Conservation (phyloP, 2,329 filamentous ascomycete species). For the Aspergillus chevalieri region DNA sequence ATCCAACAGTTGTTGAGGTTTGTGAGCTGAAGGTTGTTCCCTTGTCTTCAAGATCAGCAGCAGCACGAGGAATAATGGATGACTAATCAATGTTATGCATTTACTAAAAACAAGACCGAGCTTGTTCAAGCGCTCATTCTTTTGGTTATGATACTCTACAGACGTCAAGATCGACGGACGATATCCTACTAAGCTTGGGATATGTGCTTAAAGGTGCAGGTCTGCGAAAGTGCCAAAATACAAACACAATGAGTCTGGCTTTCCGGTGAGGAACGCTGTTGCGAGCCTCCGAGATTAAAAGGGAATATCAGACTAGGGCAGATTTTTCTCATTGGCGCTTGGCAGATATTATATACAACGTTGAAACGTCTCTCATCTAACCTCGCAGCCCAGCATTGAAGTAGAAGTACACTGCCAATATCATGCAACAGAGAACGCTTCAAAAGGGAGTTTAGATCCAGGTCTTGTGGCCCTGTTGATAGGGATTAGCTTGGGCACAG, state of each 20-base stretch:
- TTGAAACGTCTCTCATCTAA: conserved; percentile 22
- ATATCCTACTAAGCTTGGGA: too few relatives aligned
- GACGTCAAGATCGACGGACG: too few relatives aligned
- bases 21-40: too few relatives aligned
- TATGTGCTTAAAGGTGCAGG: too few relatives aligned
- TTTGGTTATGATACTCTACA: too few relatives aligned
- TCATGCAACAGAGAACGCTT: conserved; percentile 4
- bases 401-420: conserved; percentile 32
- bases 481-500: conserved; percentile 13
- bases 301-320: conserved; percentile 9
- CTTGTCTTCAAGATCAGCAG: neutral
- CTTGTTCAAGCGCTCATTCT: too few relatives aligned
- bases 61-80: neutral
- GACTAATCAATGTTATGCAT: neutral
- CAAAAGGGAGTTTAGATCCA: conserved; percentile 41
- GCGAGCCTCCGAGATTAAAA: too few relatives aligned
- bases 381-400: conserved; percentile 19
- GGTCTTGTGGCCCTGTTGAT: conserved; percentile 56
- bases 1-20: too few relatives aligned
- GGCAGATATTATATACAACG: conserved; percentile 33
- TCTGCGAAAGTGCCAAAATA: too few relatives aligned
- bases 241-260: neutral
- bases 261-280: too few relatives aligned
- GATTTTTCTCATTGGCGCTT: conserved; percentile 26
- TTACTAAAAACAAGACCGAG: too few relatives aligned